These are phyloP conservation scores for Gomphus bonarii DNA, from an alignment of 1,284 basidiomycete genomes.

Conservation along the genomic window DNA sequence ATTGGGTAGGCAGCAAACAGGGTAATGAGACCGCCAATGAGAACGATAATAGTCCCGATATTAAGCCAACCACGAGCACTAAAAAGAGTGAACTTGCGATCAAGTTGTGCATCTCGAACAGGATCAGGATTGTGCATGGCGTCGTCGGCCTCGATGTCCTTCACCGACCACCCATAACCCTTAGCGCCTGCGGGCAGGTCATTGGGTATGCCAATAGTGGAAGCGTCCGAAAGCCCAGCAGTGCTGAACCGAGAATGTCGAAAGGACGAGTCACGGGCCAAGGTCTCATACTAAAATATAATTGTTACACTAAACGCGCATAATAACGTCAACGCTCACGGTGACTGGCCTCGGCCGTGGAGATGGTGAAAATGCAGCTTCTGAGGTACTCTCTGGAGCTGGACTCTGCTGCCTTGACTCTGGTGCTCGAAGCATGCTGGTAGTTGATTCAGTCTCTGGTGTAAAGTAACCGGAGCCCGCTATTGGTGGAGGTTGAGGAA, in stretches of 20 bases:
- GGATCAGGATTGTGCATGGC: slow-evolving; percentile 68
- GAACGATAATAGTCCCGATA: slow-evolving; percentile 43
- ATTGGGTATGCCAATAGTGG: slow-evolving; percentile 10
- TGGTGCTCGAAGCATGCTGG: slow-evolving; percentile 1
- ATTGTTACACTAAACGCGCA: neutral
- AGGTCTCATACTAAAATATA: slow-evolving; percentile 2
- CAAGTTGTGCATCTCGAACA: slow-evolving; percentile 41
- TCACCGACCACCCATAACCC: slow-evolving; percentile 7
- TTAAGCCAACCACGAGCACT: slow-evolving; percentile 71
- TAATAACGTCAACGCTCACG: neutral
- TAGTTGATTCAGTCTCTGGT: slow-evolving; percentile 6
- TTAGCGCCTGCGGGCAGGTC: slow-evolving; percentile 6
- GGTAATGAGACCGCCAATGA: slow-evolving; percentile 49
- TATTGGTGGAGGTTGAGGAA: slow-evolving; percentile 1
- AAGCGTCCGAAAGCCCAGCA: slow-evolving; percentile 8
- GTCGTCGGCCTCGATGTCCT: slow-evolving; percentile 37
- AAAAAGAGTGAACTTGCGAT: slow-evolving; percentile 50
- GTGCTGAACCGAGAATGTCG: slow-evolving; percentile 8
- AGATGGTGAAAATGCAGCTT: neutral
- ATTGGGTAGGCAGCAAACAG: slow-evolving; percentile 79
- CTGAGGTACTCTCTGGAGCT: slow-evolving; percentile 3
- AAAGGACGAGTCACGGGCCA: slow-evolving; percentile 1
- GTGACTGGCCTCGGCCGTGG: neutral
- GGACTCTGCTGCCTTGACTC: slow-evolving; percentile 9
- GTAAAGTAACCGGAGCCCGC: slow-evolving; percentile 6